A percentile compares a stretch with the other conserved stretches of the same genome.
Conservation (phyloP, 2,329 filamentous ascomycete species). For the Boeremia lycopersici region DNA sequence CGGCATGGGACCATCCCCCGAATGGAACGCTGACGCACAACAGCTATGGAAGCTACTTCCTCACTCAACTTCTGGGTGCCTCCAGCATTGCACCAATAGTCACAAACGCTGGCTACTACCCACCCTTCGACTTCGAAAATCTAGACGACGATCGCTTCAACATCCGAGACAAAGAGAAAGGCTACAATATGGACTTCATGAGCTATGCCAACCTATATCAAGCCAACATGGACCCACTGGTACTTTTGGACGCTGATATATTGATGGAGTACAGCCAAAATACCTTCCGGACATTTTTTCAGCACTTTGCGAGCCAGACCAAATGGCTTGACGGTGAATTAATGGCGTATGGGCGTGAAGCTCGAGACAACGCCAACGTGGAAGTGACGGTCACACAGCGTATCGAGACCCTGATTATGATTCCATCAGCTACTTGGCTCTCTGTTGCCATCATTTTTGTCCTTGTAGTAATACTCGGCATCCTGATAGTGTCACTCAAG, state of each 20-base stretch:
- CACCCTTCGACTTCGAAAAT: background rate
- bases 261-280: slow-evolving; percentile 17
- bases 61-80: slow-evolving; percentile 1
- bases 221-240: slow-evolving; percentile 20
- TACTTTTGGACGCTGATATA: slow-evolving; percentile 15
- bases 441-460: slow-evolving; percentile 13
- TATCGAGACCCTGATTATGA: slow-evolving; percentile 15
- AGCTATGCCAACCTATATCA: slow-evolving; percentile 29
- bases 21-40: background rate
- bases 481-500: slow-evolving; percentile 9
- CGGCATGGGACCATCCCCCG: background rate
- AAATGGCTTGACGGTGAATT: background rate
- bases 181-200: slow-evolving; percentile 39
- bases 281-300: slow-evolving; percentile 34
- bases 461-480: slow-evolving; percentile 10
- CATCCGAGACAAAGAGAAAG: slow-evolving; percentile 24
- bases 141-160: slow-evolving; percentile 19
- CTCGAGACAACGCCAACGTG: background rate
- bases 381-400: slow-evolving; percentile 4
- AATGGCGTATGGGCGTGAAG: slow-evolving; percentile 23
- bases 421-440: slow-evolving; percentile 14
- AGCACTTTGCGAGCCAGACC: slow-evolving; percentile 19
- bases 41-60: slow-evolving; percentile 3
- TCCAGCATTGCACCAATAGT: background rate
- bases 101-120: background rate